phyloP scores from a whole-genome alignment of 1,139 yeast species.

The Diutina mesorugosa region DNA sequence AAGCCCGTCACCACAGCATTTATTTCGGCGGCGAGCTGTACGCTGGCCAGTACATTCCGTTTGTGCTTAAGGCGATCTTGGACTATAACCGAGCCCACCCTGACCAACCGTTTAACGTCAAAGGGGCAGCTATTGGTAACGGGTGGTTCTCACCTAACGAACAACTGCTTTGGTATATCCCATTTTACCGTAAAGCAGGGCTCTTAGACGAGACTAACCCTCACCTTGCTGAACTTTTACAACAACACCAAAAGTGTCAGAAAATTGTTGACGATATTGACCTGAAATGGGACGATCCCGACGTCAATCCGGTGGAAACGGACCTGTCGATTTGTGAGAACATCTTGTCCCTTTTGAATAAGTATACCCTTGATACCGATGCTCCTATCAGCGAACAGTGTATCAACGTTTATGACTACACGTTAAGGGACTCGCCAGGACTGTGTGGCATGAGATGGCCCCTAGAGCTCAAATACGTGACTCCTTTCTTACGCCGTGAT shows the following conservation, averaged over 20 bases:
- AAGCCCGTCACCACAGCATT: slow-evolving; percentile 50
- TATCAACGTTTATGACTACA: slow-evolving; percentile 71
- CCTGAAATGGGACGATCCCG: slow-evolving; percentile 16
- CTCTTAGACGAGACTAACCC: slow-evolving; percentile 32
- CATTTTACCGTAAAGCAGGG: slow-evolving; percentile 51
- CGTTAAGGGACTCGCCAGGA: slow-evolving; percentile 62
- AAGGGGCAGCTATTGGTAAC: slow-evolving; percentile 76
- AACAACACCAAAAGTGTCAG: slow-evolving; percentile 53
- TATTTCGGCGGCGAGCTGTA: slow-evolving; percentile 89
- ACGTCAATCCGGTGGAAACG: slow-evolving; percentile 10
- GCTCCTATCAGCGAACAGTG: slow-evolving; percentile 35
- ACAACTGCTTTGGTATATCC: slow-evolving; percentile 74
- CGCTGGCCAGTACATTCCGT: slow-evolving; percentile 96
- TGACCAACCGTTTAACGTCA: slow-evolving; percentile 26
- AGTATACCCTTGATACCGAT: slow-evolving; percentile 16
- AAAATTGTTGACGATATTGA: slow-evolving; percentile 17
- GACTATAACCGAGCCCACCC: slow-evolving; percentile 22
- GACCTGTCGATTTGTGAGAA: slow-evolving; percentile 30
- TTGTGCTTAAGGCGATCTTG: slow-evolving; percentile 55
- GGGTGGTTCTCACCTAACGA: slow-evolving; percentile 92
- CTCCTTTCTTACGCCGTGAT: slow-evolving; percentile 43
- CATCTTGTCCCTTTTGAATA: slow-evolving; percentile 28
- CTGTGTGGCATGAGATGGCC: slow-evolving; percentile 97
- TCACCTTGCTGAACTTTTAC: slow-evolving; percentile 25
- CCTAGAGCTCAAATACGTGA: slow-evolving; percentile 44